A percentile compares a stretch with the other conserved stretches of the same genome.
Evolutionary conservation across 495 filamentous ascomycete species (phyloP).

Genomic region (Aspergillus saccharolyticus): DNA sequence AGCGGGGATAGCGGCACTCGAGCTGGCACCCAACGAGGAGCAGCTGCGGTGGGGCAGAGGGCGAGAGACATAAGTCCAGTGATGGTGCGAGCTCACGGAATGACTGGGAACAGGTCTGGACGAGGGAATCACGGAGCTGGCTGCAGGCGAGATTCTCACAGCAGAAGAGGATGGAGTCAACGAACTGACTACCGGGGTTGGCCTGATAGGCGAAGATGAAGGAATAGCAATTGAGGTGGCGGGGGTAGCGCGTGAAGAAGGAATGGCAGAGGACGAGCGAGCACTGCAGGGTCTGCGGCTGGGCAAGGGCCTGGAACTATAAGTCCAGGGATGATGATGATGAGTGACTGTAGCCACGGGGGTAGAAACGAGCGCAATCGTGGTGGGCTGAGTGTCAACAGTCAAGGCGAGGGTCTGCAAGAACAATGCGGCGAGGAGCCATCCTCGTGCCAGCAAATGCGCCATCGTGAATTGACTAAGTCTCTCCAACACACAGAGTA

Average conservation of each 20-base stretch:
- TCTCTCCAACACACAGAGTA: not conserved
- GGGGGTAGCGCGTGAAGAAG: not conserved
- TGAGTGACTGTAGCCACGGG: not conserved
- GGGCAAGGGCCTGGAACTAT: not conserved
- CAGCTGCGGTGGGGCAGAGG: not conserved
- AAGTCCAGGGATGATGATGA: conserved; percentile 1
- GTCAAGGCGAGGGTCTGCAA: not conserved
- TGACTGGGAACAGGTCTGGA: not conserved
- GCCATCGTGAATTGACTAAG: not conserved
- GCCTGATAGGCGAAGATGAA: not conserved
- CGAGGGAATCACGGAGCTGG: not conserved
- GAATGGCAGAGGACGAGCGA: not conserved
- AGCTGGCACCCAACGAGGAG: not conserved
- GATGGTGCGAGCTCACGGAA: not conserved
- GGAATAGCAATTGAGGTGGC: not conserved
- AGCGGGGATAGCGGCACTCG: not conserved
- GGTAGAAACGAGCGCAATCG: not conserved
- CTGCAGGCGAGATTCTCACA: not conserved
- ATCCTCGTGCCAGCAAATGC: not conserved
- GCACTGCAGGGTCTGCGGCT: not conserved
- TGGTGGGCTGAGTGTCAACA: not conserved
- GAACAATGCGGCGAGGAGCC: conserved; percentile 1
- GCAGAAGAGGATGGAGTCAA: not conserved
- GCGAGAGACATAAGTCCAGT: not conserved
- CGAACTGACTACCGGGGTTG: not conserved